Conservation (phyloP, 306 rosid genomes). For the Potentilla sterilis region DNA sequence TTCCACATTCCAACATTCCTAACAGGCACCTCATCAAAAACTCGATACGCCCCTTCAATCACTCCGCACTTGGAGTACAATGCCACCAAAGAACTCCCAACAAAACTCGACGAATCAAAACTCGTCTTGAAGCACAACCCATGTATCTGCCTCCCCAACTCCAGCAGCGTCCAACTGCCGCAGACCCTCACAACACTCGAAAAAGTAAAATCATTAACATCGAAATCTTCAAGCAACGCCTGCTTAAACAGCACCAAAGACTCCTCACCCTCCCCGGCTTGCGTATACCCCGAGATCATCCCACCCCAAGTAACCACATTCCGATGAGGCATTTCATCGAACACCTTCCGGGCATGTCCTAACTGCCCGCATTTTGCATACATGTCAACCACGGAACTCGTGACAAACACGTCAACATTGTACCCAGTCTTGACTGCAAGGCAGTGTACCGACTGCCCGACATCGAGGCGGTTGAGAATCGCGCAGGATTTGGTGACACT, state of each 20-base stretch:
- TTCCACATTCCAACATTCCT: conserved; percentile 93
- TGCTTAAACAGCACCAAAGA: conserved; percentile 58
- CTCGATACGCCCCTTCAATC: conserved; percentile 64
- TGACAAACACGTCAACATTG: conserved; percentile 59
- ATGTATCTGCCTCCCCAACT: conserved; percentile 74
- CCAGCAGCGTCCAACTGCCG: conserved; percentile 54
- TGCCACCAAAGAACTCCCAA: conserved; percentile 74
- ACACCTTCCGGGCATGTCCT: conserved; percentile 46
- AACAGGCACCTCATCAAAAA: conserved; percentile 49
- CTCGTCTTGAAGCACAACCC: conserved; percentile 70
- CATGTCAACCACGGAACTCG: conserved; percentile 70
- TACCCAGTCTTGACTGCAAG: conserved; percentile 55
- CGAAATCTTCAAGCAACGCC: conserved; percentile 41
- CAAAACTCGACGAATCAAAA: conserved; percentile 65
- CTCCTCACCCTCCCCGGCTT: conserved; percentile 61
- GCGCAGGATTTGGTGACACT: conserved; percentile 69
- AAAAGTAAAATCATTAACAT: conserved; percentile 75
- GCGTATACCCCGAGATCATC: conserved; percentile 73
- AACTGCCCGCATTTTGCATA: conserved; percentile 59
- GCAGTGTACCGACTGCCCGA: conserved; percentile 48
- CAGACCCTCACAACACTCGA: conserved; percentile 79
- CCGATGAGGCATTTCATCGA: conserved; percentile 65
- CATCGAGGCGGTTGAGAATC: conserved; percentile 38
- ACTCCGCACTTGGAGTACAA: conserved; percentile 74
- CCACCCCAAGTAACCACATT: conserved; percentile 90